These are phyloP conservation scores for Lentinula novae-zelandiae DNA, from an alignment of 1,284 basidiomycete species.

Conservation along the genomic window DNA sequence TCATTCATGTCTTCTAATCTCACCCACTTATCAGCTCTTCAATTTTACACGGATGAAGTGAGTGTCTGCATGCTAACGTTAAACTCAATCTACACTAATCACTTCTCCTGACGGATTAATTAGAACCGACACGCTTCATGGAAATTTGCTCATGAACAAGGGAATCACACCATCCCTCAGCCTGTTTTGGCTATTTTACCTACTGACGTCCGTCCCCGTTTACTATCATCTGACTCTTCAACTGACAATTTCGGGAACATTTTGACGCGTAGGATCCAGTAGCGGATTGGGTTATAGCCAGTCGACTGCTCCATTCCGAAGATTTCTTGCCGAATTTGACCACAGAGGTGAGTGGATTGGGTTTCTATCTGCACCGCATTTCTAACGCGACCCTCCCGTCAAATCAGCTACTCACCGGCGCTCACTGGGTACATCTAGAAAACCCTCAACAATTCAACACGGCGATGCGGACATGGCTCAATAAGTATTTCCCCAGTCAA, in stretches of 20 bases:
- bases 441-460: constrained; percentile 46
- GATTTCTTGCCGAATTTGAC: constrained; percentile 49
- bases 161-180: constrained; percentile 53
- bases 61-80: constrained; percentile 10
- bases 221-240: background rate
- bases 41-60: constrained; percentile 54
- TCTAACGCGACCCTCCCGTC: too few species aligned
- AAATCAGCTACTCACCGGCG: constrained; percentile 39
- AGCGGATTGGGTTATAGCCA: constrained; percentile 50
- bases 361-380: background rate
- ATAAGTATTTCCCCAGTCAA: constrained; percentile 10
- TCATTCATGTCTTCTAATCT: background rate
- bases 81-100: background rate
- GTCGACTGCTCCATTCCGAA: constrained; percentile 38
- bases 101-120: background rate
- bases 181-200: constrained; percentile 58
- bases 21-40: constrained; percentile 34
- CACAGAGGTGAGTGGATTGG: constrained; percentile 36
- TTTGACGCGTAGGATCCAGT: constrained; percentile 50
- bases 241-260: background rate
- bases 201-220: constrained; percentile 35
- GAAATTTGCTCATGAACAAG: constrained; percentile 47
- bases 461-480: constrained; percentile 39
- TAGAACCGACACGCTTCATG: constrained; percentile 53
- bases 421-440: constrained; percentile 65